Conservation (phyloP, 345 rosid species). For the Firmiana major region DNA sequence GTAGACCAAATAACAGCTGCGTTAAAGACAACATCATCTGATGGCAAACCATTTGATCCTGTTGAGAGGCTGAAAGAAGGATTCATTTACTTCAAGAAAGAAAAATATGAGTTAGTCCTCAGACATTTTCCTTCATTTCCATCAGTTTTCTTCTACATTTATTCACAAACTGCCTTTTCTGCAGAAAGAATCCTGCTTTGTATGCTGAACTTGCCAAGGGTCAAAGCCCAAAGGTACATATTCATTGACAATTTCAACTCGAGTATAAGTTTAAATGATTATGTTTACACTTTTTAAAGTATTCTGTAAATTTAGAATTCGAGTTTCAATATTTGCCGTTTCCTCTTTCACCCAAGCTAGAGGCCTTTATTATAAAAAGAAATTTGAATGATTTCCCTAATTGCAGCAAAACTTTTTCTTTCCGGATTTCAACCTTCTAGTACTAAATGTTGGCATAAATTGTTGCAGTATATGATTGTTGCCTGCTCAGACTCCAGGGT, state of each 20-base stretch:
- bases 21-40: slow-evolving; percentile 36
- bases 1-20: slow-evolving; percentile 71
- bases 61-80: slow-evolving; percentile 68
- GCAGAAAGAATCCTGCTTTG: slow-evolving; percentile 70
- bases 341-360: too few species aligned
- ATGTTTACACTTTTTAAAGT: too few species aligned
- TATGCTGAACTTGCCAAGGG: slow-evolving; percentile 75
- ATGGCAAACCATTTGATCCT: slow-evolving; percentile 37
- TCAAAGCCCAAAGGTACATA: slow-evolving; percentile 53
- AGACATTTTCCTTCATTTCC: not conserved
- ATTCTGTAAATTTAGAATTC: too few species aligned
- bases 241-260: not conserved
- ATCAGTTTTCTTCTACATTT: not conserved
- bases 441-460: not conserved
- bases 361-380: too few species aligned
- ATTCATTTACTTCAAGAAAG: slow-evolving; percentile 74
- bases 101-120: slow-evolving; percentile 70
- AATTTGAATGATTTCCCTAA: too few species aligned
- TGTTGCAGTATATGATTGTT: slow-evolving; percentile 78
- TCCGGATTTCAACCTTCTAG: not conserved
- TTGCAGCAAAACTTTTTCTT: too few species aligned
- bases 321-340: too few species aligned
- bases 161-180: not conserved
- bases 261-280: too few species aligned
- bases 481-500: slow-evolving; percentile 97